phyloP scores from a whole-genome alignment of 805 yeast species.

The Candida cerambycidarum region DNA sequence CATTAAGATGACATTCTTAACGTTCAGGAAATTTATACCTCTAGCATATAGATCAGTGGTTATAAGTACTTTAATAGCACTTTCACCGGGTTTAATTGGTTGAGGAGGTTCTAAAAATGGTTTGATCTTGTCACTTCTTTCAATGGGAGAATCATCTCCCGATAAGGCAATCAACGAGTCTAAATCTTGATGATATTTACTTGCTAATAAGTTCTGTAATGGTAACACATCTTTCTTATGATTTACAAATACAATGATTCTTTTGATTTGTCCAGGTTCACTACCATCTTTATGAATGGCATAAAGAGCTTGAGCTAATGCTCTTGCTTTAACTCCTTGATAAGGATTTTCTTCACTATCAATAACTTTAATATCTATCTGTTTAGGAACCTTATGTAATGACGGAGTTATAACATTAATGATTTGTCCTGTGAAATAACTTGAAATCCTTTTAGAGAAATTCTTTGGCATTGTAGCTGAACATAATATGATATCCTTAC shows the following conservation, averaged over 20 bases:
- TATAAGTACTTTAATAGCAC: conserved; percentile 58
- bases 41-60: conserved; percentile 89
- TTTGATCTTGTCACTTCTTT: conserved; percentile 54
- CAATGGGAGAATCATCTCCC: conserved; percentile 62
- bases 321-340: conserved; percentile 78
- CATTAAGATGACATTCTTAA: conserved; percentile 77
- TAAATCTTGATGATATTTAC: conserved; percentile 32
- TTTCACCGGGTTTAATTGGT: conserved; percentile 29
- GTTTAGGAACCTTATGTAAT: conserved; percentile 79
- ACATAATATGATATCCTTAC: conserved; percentile 69
- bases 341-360: conserved; percentile 80
- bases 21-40: conserved; percentile 82
- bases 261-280: conserved; percentile 71
- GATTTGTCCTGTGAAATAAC: conserved; percentile 58
- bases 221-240: conserved; percentile 61
- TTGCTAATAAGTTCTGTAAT: conserved; percentile 53
- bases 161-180: conserved; percentile 62
- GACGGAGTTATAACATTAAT: conserved; percentile 73
- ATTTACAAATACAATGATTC: conserved; percentile 85
- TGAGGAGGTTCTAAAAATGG: conserved; percentile 67
- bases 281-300: conserved; percentile 84
- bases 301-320: conserved; percentile 83
- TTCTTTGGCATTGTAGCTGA: conserved; percentile 88
- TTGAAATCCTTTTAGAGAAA: conserved; percentile 61
- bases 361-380: conserved; percentile 68